Conservation (phyloP, 371 early-diverging fungal species). For the Cladochytrium tenue region DNA sequence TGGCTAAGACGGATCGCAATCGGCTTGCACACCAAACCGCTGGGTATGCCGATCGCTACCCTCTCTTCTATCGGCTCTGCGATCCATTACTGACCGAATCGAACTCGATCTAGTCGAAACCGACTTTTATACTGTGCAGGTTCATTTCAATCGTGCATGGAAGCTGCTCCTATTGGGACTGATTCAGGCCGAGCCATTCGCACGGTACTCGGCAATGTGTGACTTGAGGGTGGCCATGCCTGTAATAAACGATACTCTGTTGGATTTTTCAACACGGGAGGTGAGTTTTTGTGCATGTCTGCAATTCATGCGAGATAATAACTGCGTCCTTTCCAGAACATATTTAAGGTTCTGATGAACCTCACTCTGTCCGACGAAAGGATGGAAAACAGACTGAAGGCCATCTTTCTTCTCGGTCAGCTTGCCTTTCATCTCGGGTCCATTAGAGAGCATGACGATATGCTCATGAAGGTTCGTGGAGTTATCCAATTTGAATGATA, state of each 20-base stretch:
- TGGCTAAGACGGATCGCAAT: constrained; percentile 35
- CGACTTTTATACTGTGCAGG: constrained; percentile 48
- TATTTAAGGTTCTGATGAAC: constrained; percentile 39
- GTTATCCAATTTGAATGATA: neutral
- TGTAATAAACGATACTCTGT: constrained; percentile 46
- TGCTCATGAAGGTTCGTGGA: constrained; percentile 33
- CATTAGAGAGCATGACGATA: constrained; percentile 40
- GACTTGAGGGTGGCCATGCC: constrained; percentile 44
- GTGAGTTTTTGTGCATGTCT: constrained; percentile 15
- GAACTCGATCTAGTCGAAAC: constrained; percentile 40
- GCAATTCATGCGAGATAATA: neutral
- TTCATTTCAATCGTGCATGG: constrained; percentile 53
- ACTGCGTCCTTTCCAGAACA: constrained; percentile 23
- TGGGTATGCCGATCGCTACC: constrained; percentile 18
- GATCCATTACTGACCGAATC: no score
- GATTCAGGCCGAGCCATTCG: constrained; percentile 47
- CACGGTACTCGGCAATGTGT: constrained; percentile 50
- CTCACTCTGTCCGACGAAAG: constrained; percentile 48
- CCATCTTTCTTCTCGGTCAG: constrained; percentile 48
- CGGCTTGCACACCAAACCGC: constrained; percentile 31
- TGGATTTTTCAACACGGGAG: constrained; percentile 45
- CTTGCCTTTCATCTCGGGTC: constrained; percentile 40
- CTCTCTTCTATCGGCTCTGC: no score
- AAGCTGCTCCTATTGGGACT: constrained; percentile 50
- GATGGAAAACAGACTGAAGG: constrained; percentile 50